Conservation (phyloP, 2,329 filamentous ascomycete species). For the Fusarium mundagurra region DNA sequence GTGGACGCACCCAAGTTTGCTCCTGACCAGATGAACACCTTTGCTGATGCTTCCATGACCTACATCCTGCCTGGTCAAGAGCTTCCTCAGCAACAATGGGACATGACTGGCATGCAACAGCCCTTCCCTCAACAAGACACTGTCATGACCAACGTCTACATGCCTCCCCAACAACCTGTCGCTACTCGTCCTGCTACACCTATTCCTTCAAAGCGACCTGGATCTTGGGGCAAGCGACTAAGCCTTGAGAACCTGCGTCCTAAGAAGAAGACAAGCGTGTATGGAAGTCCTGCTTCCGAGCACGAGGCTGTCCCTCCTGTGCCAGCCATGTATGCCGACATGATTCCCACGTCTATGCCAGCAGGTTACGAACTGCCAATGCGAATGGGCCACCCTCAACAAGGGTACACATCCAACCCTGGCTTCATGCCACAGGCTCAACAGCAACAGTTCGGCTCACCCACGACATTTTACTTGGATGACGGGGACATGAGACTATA, state of each 20-base stretch:
- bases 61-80: slow-evolving; percentile 46
- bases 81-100: slow-evolving; percentile 42
- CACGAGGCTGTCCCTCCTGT: slow-evolving; percentile 43
- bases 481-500: slow-evolving; percentile 44
- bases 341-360: slow-evolving; percentile 43
- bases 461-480: slow-evolving; percentile 43
- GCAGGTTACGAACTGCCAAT: slow-evolving; percentile 44
- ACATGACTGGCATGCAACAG: slow-evolving; percentile 42
- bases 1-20: slow-evolving; percentile 53
- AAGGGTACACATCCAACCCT: slow-evolving; percentile 40
- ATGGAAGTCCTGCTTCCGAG: slow-evolving; percentile 43
- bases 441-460: slow-evolving; percentile 43
- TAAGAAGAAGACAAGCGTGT: slow-evolving; percentile 48
- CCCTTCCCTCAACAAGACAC: slow-evolving; percentile 43
- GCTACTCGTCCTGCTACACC: slow-evolving; percentile 50
- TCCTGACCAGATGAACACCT: slow-evolving; percentile 50
- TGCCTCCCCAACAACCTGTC: slow-evolving; percentile 37
- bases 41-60: slow-evolving; percentile 44
- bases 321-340: slow-evolving; percentile 43
- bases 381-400: slow-evolving; percentile 40
- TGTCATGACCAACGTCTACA: slow-evolving; percentile 42
- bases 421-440: slow-evolving; percentile 40
- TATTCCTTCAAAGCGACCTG: slow-evolving; percentile 51
- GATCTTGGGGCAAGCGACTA: slow-evolving; percentile 51
- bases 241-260: slow-evolving; percentile 52